Evolutionary conservation across 108 stramenopile genomes (phyloP), one percentile per base, ranked within the genome.

Genomic region (Licmophora abbreviata): DNA sequence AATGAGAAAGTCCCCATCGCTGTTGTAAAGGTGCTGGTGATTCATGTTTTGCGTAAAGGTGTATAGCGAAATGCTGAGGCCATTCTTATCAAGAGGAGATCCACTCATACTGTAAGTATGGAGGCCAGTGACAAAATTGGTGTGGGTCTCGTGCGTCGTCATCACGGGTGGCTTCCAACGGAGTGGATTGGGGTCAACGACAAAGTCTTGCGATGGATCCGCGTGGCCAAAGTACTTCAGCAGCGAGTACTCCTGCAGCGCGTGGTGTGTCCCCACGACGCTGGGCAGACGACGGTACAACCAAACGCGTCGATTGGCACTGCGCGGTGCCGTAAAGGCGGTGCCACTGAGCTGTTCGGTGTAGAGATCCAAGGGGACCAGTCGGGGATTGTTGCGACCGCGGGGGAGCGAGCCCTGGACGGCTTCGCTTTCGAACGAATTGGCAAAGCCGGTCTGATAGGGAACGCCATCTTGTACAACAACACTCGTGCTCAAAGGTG

Each of bases 1-100:
- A 30, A 97, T 75, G 44, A 97, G 65, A 53, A 94, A 79, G 54
- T 97, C 95, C 23, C 95, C 95, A 68, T 97, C 95, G 6, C 77
- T 56, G 61, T 93, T 92, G 74, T 87, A 79, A 21, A 22, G 4
- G 9, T 59, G 22, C 3, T 33, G 34, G 25, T 63, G 48, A 29
- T 34, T 43, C 95, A 97, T 97, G 47, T 58, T 48, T 14, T 58
- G 29, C 43, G 82, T 64, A 60, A 51, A 83, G 7, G 74, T 54
- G 51, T 92, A 97, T 44, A 86, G 46, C 55, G 88, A 83, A 26
- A 97, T 71, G 0, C 65, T 79, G 23, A 97, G 56, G 20, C 95
- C 95, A 38, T 55, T 42, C 58, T 90, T 92, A 25, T 44, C 28
- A 8, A 56, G 45, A 11, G 92, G 81, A 52, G 74, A 73, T 17